phyloP scores from a whole-genome alignment of 2,329 filamentous ascomycete genomes.

The Albophoma yamanashiensis region DNA sequence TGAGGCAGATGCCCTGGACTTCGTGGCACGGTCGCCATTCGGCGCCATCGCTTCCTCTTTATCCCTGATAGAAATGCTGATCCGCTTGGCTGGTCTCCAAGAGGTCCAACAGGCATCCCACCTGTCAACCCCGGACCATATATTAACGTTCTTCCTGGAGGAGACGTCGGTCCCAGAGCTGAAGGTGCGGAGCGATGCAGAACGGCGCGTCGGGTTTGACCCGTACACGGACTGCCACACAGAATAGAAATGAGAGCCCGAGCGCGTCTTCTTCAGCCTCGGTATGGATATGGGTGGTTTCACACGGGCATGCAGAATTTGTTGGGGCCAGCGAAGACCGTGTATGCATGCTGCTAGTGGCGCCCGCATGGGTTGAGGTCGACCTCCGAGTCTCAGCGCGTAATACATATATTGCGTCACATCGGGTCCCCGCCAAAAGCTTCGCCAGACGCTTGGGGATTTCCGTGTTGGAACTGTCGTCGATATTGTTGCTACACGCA shows the following conservation, averaged over 20 bases:
- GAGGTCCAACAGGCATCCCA: slow-evolving; percentile 88
- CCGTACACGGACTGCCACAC: slow-evolving; percentile 38
- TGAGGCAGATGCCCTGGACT: slow-evolving; percentile 13
- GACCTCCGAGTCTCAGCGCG: neutral
- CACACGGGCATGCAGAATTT: neutral
- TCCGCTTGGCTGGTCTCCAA: slow-evolving; percentile 77
- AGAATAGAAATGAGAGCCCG: slow-evolving; percentile 7
- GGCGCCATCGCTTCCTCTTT: slow-evolving; percentile 42
- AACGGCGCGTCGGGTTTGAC: slow-evolving; percentile 42
- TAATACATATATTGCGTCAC: neutral
- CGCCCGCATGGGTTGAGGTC: neutral
- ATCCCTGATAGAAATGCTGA: slow-evolving; percentile 79
- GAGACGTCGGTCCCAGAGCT: slow-evolving; percentile 42
- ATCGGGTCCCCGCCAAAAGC: neutral
- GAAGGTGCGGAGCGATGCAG: slow-evolving; percentile 33
- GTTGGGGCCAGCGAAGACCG: neutral
- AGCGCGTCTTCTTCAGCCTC: neutral
- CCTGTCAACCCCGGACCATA: slow-evolving; percentile 80
- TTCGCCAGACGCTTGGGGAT: neutral
- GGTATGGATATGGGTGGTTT: slow-evolving; percentile 10
- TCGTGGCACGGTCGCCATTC: slow-evolving; percentile 34
- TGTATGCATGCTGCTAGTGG: neutral
- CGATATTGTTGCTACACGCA: neutral
- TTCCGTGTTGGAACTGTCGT: neutral
- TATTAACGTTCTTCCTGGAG: slow-evolving; percentile 77